These are phyloP conservation scores for Sporothrix luriei DNA, from an alignment of 2,329 filamentous ascomycete species.

Conservation along the genomic window DNA sequence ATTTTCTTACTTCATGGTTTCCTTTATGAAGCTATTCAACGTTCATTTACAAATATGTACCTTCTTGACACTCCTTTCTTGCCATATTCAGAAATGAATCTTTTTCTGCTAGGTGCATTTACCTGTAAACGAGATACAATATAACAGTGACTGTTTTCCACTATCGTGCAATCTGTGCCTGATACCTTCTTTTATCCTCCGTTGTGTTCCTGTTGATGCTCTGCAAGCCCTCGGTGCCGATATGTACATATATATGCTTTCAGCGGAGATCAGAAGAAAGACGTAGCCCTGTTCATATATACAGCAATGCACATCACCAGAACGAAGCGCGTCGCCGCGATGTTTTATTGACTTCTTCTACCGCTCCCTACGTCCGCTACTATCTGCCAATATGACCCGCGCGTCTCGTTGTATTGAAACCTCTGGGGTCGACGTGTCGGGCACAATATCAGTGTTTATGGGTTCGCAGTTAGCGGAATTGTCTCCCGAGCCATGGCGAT, in stretches of 20 bases:
- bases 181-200: conserved; percentile 3
- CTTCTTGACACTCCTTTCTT: conserved; percentile 16
- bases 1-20: conserved; percentile 14
- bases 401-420: neutral
- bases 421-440: neutral
- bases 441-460: conserved; percentile 19
- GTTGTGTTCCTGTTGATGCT: neutral
- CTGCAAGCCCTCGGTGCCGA: neutral
- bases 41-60: conserved; percentile 20
- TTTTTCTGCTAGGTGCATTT: neutral
- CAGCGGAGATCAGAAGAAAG: neutral
- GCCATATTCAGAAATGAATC: conserved; percentile 7
- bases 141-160: neutral
- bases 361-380: neutral
- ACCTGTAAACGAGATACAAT: neutral
- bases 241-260: neutral
- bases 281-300: conserved; percentile 5
- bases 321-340: neutral
- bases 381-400: conserved; percentile 4
- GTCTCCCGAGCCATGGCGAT: neutral
- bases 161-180: neutral
- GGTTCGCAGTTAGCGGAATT: conserved; percentile 3
- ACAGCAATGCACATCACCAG: conserved; percentile 8
- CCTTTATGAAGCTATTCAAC: neutral
- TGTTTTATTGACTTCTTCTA: neutral